Percentiles rank a stretch among this genome's conserved stretches.
Conservation (phyloP, 257 asterid genomes). For the Petrea volubilis region DNA sequence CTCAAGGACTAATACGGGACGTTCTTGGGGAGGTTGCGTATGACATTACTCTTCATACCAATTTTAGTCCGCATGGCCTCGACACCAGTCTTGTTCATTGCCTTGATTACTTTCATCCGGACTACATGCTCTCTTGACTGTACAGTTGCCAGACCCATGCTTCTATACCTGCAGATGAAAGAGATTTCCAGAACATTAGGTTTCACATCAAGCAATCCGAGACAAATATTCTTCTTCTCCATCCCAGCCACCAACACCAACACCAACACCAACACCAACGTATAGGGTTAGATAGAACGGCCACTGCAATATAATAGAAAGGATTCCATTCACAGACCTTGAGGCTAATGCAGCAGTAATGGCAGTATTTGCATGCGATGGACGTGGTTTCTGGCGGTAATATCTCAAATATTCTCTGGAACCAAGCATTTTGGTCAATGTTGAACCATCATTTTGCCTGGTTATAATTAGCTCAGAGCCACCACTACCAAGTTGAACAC, state of each 20-base stretch:
- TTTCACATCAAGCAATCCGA: neutral
- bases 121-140: conserved; percentile 70
- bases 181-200: neutral
- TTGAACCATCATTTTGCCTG: conserved; percentile 34
- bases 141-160: conserved; percentile 90
- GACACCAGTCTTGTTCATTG: conserved; percentile 66
- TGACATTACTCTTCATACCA: conserved; percentile 89
- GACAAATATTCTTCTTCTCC: neutral
- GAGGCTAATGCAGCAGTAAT: conserved; percentile 60
- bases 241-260: no score
- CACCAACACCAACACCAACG: no score
- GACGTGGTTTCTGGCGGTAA: conserved; percentile 91
- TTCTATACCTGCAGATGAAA: conserved; percentile 57
- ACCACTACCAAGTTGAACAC: conserved; percentile 68
- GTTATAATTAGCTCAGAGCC: conserved; percentile 83
- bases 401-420: conserved; percentile 91
- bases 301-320: no score
- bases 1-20: conserved; percentile 48
- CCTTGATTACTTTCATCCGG: conserved; percentile 79
- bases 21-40: conserved; percentile 89
- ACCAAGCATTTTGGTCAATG: conserved; percentile 68
- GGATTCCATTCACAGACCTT: conserved; percentile 41
- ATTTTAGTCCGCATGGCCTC: conserved; percentile 87
- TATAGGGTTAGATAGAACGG: no score
- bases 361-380: conserved; percentile 52